Conservation (phyloP, 768 basidiomycete species). For the Strobilomyces dryophilus region DNA sequence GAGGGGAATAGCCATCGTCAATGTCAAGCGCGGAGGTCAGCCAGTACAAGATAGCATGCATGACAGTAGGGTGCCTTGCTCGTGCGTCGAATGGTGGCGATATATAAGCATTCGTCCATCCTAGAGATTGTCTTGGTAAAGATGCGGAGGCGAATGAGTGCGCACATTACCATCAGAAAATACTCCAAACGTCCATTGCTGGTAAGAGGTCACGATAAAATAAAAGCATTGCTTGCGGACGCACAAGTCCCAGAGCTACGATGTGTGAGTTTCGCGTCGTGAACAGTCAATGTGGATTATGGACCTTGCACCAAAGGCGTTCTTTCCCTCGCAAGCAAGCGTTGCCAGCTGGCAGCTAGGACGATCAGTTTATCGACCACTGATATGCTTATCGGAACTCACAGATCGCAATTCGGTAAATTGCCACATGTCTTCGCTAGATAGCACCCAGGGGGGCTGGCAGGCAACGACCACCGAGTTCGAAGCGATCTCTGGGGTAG, state of each 20-base stretch:
- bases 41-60: conserved; percentile 55
- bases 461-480: conserved; percentile 49
- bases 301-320: conserved; percentile 60
- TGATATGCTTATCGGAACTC: conserved; percentile 4
- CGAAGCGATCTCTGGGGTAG: conserved; percentile 25
- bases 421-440: conserved; percentile 48
- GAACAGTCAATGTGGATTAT: not conserved
- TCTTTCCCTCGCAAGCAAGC: conserved; percentile 48
- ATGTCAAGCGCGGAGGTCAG: conserved; percentile 44
- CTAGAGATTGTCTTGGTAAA: conserved; percentile 27
- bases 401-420: conserved; percentile 41
- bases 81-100: conserved; percentile 41
- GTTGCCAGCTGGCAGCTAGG: conserved; percentile 25
- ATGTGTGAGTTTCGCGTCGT: conserved; percentile 5
- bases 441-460: conserved; percentile 59
- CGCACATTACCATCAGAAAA: conserved; percentile 48
- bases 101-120: conserved; percentile 52
- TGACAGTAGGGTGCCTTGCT: conserved; percentile 42
- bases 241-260: conserved; percentile 50
- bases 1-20: conserved; percentile 27
- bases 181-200: conserved; percentile 57
- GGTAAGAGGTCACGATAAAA: conserved; percentile 59
- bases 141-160: not conserved
- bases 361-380: not conserved
- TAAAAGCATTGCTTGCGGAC: conserved; percentile 43